Base-by-base conservation (phyloP, 192 early-diverging fungal species). In the Neocallimastix lanati region DNA sequence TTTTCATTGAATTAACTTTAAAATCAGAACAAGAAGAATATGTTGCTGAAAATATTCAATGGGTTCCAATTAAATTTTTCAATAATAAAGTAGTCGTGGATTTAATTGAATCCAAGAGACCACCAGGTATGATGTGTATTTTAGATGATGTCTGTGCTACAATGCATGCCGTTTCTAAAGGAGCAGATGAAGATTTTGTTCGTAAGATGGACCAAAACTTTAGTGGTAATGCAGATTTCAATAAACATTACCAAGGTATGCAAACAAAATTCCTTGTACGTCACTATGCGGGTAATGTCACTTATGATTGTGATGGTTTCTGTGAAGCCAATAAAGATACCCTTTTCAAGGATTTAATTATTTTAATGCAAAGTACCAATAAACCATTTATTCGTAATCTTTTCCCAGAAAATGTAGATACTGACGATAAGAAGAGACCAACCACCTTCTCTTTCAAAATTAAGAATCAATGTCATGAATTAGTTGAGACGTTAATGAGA, bases 11-110 rank as follows among this genome's bases (percentile, higher is more conserved):
- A 67, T 67, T 67, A 67, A 67, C 50, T 0, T 67, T 67, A 67
- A 67, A 67, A 67, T 67, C 50, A 7, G 50, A 67, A 67, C 50
- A 67, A 67, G 50, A 67, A 67, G 50, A 67, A 67, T 67, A 67
- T n/a, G 50, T 67, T n/a, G 87, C 91, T 77, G 98, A 99, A 87
- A 91, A 94, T 78, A 99, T 99, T 84, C 84, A 96, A 82, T 99
- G 98, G 98, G 96, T 94, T 21, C 96, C 96, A n/a, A 99, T 99
- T 81, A 92, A 96, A 79, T 99, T 94, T 83, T 99, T 99, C 87
- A 98, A 99, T 88, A 99, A 99, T 12, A 98, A 98, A 86, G 88
- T 99, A 50, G 98, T 99, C 29, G 98, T 98, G 79, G 98, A 99
- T 81, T 86, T 99, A 78, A 99, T 99, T 79, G 98, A 99, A 84